These are phyloP conservation scores for Blepharisma japonicum DNA, from an alignment of 73 alveolate genomes.

Conservation along the genomic window DNA sequence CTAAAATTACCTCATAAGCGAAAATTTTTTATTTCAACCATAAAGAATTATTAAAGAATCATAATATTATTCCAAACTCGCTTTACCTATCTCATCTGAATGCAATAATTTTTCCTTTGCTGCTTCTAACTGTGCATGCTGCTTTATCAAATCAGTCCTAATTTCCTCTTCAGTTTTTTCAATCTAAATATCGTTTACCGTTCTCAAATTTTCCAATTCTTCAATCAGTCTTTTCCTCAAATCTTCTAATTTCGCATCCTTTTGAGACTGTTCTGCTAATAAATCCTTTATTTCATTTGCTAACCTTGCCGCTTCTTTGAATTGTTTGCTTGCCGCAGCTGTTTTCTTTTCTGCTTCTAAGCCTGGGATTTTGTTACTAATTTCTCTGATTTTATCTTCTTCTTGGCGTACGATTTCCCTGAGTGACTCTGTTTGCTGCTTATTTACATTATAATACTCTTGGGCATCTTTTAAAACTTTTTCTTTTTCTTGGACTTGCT, in stretches of 20 bases:
- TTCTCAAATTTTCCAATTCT: not conserved
- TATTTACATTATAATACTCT: not conserved
- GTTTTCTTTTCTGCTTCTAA: not conserved
- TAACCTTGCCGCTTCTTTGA: not conserved
- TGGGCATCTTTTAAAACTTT: not conserved
- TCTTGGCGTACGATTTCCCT: not conserved
- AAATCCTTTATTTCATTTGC: not conserved
- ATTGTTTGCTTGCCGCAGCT: constrained; percentile 9
- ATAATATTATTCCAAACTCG: no score
- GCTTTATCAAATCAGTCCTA: not conserved
- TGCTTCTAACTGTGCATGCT: not conserved
- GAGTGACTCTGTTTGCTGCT: not conserved
- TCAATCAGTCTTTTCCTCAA: not conserved
- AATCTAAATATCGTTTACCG: not conserved
- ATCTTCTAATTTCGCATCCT: not conserved
- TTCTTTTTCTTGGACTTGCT: not conserved
- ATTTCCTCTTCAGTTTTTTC: not conserved
- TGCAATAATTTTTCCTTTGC: not conserved
- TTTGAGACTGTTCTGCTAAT: not conserved
- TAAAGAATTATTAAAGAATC: no score
- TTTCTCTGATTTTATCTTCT: constrained; percentile 4
- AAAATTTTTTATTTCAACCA: no score
- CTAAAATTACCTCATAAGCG: no score
- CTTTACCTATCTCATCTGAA: no score
- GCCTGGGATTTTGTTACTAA: not conserved